Base-by-base conservation (phyloP, 1,139 yeast genomes). In the Blastobotrys aristatus region DNA sequence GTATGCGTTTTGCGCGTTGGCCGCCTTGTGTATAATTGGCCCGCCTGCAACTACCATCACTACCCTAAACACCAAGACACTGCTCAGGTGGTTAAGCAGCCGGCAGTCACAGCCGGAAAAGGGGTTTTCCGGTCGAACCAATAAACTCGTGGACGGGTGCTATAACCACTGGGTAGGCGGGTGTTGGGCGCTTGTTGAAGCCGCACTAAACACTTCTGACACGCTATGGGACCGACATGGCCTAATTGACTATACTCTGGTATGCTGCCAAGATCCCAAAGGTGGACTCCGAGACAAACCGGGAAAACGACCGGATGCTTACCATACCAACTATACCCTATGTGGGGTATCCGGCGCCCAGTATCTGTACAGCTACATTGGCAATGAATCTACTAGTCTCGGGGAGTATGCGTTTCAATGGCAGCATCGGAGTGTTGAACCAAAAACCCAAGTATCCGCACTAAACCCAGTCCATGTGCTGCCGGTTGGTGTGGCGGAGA, bases 121-220 rank as follows among this genome's bases (percentile, higher is more conserved):
- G 6, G 97, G 97, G 0, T 76, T 90, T 41, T 76, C 82, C 8
- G 99, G 99, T 0, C 76, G 99, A 49, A 79, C 95, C 0, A 90
- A 92, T 63, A 94, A 94, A 65, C 73, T 94, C 37, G 97, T 92
- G 0, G 99, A 94, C 65, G 96, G 95, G 0, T 94, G 99, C 65
- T 94, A 94, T 64, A 80, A 90, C 60, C 94, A 85, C 64, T 92
- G 98, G 98, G 83, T 90, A 2, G 98, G 98, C 1, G 95, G 88
- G 0, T 62, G 82, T 40, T 73, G 76, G 55, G 80, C 87, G 0
- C 66, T 90, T 36, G 58, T 88, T 10, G 92, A 86, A 51, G 68
- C 75, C 1, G 63, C 82, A 0, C 57, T 73, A 2, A 43, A 45
- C 2, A 62, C 63, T 0, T 57, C 54, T 21, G 55, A 54, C 1